Base-by-base conservation (phyloP, 192 early-diverging fungal genomes). In the Cladochytrium replicatum region DNA sequence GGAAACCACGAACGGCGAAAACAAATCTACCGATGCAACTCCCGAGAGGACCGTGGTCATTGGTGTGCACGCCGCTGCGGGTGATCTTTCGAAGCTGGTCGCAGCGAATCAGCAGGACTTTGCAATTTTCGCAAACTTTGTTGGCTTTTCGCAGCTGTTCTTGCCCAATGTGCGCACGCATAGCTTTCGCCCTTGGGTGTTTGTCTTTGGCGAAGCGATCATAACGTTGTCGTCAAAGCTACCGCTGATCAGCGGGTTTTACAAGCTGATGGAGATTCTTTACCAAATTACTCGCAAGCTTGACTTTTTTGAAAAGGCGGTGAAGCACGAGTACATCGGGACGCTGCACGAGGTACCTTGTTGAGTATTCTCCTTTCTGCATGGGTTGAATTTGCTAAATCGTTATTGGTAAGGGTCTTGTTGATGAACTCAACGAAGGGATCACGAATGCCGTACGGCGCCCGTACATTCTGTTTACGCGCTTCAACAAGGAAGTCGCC, bases 201-300 rank as follows among this genome's bases (percentile, higher is more conserved):
- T 65, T 53, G 57, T 75, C 1, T 56, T 72, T 24, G 78, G 78
- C 2, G 60, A 67, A 21, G 47, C 49, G 37, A 40, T 78, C 0
- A 72, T 84, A 8, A 55, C 63, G 9, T 60, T 78, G 17, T 77
- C 77, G 9, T 51, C 59, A 0, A 57, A 58, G 41, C 48, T 81
- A 45, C 85, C 84, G 0, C 54, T 86, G 13, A 71, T 88, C 37
- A 82, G 77, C 52, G 83, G 83, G 0, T 84, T 87, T 43, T 83
- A 86, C 60, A 85, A 83, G 31, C 65, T 88, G 49, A 60, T 83
- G 39, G 54, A 64, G 2, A 58, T 68, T 0, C 63, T 63, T 26
- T 24, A 48, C 19, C 24, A 0, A 29, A 21, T 22, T 24, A 0
- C 23, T 42, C 19, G 29, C 15, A 27, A 24, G 17, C 38, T 45